phyloP scores from a whole-genome alignment of 805 yeast species.

The Schizosaccharomyces octosporus region DNA sequence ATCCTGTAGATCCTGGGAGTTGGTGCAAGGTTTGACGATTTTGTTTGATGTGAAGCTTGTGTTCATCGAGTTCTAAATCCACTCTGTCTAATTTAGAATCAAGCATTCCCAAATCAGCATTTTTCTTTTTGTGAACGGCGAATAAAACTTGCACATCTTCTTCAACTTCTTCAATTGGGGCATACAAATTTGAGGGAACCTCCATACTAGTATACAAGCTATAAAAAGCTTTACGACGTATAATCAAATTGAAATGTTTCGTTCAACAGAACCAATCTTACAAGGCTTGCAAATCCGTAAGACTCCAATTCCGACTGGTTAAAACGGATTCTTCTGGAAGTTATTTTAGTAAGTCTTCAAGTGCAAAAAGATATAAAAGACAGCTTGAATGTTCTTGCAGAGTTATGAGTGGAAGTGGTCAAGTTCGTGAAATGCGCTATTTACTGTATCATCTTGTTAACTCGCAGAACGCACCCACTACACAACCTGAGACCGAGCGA shows the following conservation, averaged over 20 bases:
- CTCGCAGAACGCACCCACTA: not conserved
- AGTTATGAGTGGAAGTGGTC: no score
- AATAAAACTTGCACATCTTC: not conserved
- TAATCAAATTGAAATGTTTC: no score
- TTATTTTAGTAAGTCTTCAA: no score
- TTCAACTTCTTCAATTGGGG: not conserved
- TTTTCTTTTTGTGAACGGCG: not conserved
- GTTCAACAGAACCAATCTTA: no score
- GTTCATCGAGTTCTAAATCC: not conserved
- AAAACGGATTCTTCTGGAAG: no score
- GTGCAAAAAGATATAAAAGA: no score
- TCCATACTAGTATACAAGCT: not conserved
- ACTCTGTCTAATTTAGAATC: not conserved
- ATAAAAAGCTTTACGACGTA: not conserved
- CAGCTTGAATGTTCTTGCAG: no score
- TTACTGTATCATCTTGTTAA: no score
- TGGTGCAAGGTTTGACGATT: not conserved
- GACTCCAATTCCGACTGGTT: no score
- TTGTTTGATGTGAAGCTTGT: not conserved
- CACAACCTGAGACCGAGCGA: not conserved
- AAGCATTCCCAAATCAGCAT: not conserved
- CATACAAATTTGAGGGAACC: not conserved
- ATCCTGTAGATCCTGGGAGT: not conserved
- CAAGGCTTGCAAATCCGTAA: no score
- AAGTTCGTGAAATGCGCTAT: no score